Base-by-base conservation (phyloP, 1,139 yeast species). In the Kurtzmaniella quercitrusa region DNA sequence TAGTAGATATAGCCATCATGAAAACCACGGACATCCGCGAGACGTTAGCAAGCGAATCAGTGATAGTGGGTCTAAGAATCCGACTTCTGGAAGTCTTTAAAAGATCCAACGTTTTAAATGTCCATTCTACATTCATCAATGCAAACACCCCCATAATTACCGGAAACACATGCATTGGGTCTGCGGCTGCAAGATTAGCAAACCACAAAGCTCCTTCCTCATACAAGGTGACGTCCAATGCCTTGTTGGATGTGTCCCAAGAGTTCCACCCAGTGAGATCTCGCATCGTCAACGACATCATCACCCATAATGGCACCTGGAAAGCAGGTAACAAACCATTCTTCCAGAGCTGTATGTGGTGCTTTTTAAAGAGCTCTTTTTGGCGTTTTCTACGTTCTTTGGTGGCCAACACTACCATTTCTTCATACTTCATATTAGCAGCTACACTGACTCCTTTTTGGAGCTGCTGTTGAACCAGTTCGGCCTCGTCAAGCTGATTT, bases 241-340 rank as follows among this genome's bases (percentile, higher is more conserved):
- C 80, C 40, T 65, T 68, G 45, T 69, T 71, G 10, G 71, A 58
- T 18, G 66, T 41, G 40, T 75, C 76, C 66, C 78, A 72, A 15
- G 75, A 70, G 11, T 79, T 65, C 87, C 90, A 84, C 0, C 93
- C 94, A 41, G 90, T 82, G 53, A 88, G 66, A 43, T 83, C 79
- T 50, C 97, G 73, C 56, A 90, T 77, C 1, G 91, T 82, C 53
- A 84, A 68, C 9, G 94, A 84, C 74, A 89, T 73, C 2, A 83
- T 71, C 3, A 89, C 73, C 95, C 96, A 91, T n/a, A 90, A 62
- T 0, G 98, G 98, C 25, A 91, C 73, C 59, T 91, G 98, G 18
- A 86, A 79, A 1, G 81, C 68, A 0, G 98, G 98, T 40, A 87
- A 57, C 1, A 82, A 59, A 46, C 82, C 66, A 54, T 86, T 83